Evolutionary conservation across 148 eudicot species (phyloP).

Genomic region (Rhododendron mucronatum): DNA sequence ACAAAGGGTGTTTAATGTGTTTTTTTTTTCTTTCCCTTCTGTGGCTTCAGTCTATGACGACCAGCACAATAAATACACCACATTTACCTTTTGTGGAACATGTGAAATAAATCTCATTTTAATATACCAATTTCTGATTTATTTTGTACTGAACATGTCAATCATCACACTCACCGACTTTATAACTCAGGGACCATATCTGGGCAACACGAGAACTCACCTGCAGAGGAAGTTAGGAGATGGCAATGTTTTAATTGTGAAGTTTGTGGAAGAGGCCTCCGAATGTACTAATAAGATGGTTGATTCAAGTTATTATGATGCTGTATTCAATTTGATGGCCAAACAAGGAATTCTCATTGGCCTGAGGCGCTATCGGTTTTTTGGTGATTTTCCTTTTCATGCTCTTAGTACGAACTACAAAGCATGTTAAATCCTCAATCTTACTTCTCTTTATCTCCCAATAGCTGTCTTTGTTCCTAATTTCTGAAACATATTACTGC

Average conservation of each 20-base stretch:
- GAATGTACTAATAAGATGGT: slow-evolving; percentile 1
- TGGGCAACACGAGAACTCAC: slow-evolving; percentile 53
- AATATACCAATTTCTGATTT: background rate
- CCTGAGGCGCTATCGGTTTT: slow-evolving; percentile 48
- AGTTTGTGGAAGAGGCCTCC: slow-evolving; percentile 35
- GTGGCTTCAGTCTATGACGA: background rate
- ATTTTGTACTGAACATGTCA: background rate
- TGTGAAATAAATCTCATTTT: background rate
- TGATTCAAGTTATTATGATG: background rate
- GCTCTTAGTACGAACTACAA: background rate
- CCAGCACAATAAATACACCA: background rate
- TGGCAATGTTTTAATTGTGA: slow-evolving; percentile 64
- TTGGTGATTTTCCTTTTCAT: slow-evolving; percentile 35
- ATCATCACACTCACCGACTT: background rate
- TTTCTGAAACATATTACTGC: background rate
- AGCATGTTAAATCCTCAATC: background rate
- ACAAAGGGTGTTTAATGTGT: background rate
- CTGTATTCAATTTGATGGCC: slow-evolving; percentile 1
- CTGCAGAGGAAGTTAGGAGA: slow-evolving; percentile 66
- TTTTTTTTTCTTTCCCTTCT: background rate
- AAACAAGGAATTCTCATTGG: slow-evolving; percentile 66
- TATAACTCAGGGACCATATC: slow-evolving; percentile 51
- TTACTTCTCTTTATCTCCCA: background rate
- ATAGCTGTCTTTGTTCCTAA: background rate
- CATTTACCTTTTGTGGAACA: background rate